phyloP scores from a whole-genome alignment of 1,139 yeast species.

The Groenewaldozyma sp. region DNA sequence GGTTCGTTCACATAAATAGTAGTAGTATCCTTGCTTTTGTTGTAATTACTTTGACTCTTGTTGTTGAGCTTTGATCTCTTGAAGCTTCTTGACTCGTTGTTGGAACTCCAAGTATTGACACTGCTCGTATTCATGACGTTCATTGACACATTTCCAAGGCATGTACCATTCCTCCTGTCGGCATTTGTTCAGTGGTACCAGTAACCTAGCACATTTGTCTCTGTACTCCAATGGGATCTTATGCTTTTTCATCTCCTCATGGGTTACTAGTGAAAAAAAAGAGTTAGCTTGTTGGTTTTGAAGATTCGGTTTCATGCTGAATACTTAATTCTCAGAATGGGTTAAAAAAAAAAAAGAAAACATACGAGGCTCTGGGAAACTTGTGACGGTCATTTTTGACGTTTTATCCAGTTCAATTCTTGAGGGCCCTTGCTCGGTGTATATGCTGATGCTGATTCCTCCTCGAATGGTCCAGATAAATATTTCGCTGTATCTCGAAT shows the following conservation, averaged over 20 bases:
- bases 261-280: constrained; percentile 49
- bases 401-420: too few relatives aligned
- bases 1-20: neutral
- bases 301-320: too few relatives aligned
- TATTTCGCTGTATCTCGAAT: too few relatives aligned
- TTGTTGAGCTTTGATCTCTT: constrained; percentile 33
- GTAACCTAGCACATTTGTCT: constrained; percentile 76
- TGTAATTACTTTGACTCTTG: constrained; percentile 2
- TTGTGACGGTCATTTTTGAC: constrained; percentile 13
- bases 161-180: constrained; percentile 44
- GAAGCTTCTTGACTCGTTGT: constrained; percentile 69
- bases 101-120: constrained; percentile 78
- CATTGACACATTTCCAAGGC: constrained; percentile 70
- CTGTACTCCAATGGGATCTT: constrained; percentile 76
- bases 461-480: too few relatives aligned
- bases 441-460: too few relatives aligned
- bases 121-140: constrained; percentile 78
- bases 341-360: neutral
- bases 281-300: too few relatives aligned
- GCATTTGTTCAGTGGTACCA: constrained; percentile 57
- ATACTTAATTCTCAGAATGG: too few relatives aligned
- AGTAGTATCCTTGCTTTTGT: neutral
- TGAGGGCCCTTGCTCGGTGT: too few relatives aligned
- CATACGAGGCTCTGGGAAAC: constrained; percentile 18
- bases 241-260: constrained; percentile 76